Base-by-base conservation (phyloP, 1,139 yeast species). In the Geotrichum restrictum region DNA sequence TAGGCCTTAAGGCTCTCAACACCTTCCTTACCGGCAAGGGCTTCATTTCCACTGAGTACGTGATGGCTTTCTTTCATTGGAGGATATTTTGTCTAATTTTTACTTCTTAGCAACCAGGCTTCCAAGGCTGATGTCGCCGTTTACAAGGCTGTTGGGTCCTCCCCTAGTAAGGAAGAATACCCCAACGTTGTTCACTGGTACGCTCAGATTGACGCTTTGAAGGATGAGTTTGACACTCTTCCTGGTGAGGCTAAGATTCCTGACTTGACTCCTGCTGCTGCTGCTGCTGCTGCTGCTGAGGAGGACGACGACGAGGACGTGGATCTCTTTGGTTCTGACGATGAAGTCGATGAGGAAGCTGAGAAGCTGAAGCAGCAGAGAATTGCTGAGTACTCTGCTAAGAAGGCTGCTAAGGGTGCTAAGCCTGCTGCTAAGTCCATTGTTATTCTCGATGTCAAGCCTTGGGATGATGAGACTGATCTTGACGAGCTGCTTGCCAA, bases 401-500 rank as follows among this genome's bases (percentile, higher is more conserved):
- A 86, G 84, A 93, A 93, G 85, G 96, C 96, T 63, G 83, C 94
- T 64, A 86, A 86, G 79, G 95, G 95, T 73, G 88, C 98, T 69
- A 88, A 88, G 82, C 88, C 97, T 69, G 96, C 96, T 75, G 98
- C 98, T 71, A 93, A 93, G 82, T 88, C 98, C 61, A 79, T 89
- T 65, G 96, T 93, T 69, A 93, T 98, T 68, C 72, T 93, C 70
- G 98, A 93, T 69, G 95, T 93, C 67, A 93, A 93, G 85, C 98
- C 97, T 77, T 93, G 98, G 98, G 98, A 93, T 77, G 98, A 93
- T 70, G 98, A 93, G 81, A 93, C 98, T 64, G 84, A 89, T 73
- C 81, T 93, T 74, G 95, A 93, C 39, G 29, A 43, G 39, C 16
- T 43, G 47, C 16, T 33, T 13, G 34, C 47, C 31, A 81, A 82